These are phyloP conservation scores for Chlorella sp. DNA, from an alignment of 139 green algal species.

Conservation along the genomic window DNA sequence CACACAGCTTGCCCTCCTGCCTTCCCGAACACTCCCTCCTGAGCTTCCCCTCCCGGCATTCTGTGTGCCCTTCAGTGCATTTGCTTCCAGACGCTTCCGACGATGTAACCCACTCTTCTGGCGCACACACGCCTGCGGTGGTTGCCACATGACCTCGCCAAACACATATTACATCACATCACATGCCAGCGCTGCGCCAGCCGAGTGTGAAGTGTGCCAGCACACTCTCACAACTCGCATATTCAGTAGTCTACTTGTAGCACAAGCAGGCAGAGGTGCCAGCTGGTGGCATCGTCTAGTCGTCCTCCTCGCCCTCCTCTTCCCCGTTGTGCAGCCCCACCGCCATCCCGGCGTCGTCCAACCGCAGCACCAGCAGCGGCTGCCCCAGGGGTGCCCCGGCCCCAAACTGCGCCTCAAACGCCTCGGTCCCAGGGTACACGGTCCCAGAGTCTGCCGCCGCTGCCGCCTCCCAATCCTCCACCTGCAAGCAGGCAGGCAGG, in stretches of 20 bases:
- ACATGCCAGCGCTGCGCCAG: too few relatives aligned
- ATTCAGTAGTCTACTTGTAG: too few relatives aligned
- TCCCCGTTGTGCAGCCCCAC: background rate
- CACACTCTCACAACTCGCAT: too few relatives aligned
- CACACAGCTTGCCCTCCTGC: too few relatives aligned
- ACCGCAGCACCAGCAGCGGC: background rate
- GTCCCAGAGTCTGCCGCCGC: background rate
- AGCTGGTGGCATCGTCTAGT: too few relatives aligned
- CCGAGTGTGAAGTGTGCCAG: too few relatives aligned
- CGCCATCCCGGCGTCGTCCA: background rate
- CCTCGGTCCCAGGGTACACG: background rate
- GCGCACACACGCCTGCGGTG: too few relatives aligned
- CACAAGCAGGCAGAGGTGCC: too few relatives aligned
- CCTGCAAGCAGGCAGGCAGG: background rate
- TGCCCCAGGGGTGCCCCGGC: background rate
- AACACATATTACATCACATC: too few relatives aligned
- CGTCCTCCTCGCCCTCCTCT: background rate
- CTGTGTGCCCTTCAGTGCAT: background rate
- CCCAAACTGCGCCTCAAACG: slow-evolving; percentile 1
- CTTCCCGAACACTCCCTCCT: background rate
- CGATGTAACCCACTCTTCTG: too few relatives aligned
- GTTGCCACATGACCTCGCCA: too few relatives aligned
- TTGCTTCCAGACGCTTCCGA: background rate
- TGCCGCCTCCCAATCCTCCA: slow-evolving; percentile 6
- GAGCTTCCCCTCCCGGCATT: background rate